Base-by-base conservation (phyloP, 441 rosid genomes). In the Adansonia rubrostipa region DNA sequence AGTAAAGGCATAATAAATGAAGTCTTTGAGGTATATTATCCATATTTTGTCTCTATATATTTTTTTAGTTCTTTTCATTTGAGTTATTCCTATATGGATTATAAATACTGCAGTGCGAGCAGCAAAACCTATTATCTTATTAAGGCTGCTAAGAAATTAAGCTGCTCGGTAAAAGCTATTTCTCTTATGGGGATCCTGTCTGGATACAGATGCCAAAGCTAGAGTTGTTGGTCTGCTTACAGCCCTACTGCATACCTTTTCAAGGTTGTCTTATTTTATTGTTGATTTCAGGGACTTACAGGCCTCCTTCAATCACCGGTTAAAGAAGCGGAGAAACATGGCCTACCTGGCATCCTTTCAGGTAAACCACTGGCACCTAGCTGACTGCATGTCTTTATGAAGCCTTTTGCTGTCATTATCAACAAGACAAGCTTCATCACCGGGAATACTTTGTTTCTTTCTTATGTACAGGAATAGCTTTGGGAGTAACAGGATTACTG, bases 291-390 rank as follows among this genome's bases (percentile, higher is more conserved):
- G 98, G 99, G 99, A 48, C 93, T 96, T 48, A 94, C 99, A 54
- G 98, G 98, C 77, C 94, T 96, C 71, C 99, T 96, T 80, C 98
- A 94, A 47, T 88, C 94, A 70, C 99, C 99, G 36, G 89, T 96
- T 72, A 89, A 92, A 84, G 98, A 90, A 86, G 98, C 91, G 47
- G 98, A 93, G 88, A 94, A 92, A 82, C 93, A 92, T 42, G 99
- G 99, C 80, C 95, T 96, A 86, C 98, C 99, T 10, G 99, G 98
- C 44, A 89, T 96, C 73, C 84, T 96, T 75, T 96, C 99, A 86
- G 98, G 99, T 94, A 87, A 56, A 79, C 77, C 9, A 58, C 44
- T 20, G 62, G 33, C 68, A 61, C 24, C n/a, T 15, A 4, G 58
- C 61, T 74, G 68, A 28, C 24, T 74, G 56, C 45, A 1, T 28